Evolutionary conservation across 1,139 yeast genomes (phyloP), one percentile per base, ranked within the genome.

Genomic region (Taiozyma sp.): DNA sequence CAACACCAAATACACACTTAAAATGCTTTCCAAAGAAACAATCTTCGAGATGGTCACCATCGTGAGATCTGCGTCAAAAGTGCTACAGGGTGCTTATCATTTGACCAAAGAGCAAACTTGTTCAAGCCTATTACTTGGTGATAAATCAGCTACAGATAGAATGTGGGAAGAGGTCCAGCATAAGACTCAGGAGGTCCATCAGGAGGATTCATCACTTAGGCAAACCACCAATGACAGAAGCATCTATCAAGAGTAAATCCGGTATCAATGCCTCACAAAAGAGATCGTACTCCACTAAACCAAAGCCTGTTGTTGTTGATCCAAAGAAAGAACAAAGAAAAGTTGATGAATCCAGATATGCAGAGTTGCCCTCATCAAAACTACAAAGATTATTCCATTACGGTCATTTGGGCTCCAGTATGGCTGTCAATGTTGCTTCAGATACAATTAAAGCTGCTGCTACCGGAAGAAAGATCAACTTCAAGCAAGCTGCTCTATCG

Each of bases 351-450:
- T 52, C 55, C 16, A 48, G 63, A 42, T 57, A 53, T 34, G 60
- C 93, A 4, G 79, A 82, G 50, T 95, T 93, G 19, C 99, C 99
- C 4, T 77, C 95, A 23, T 80, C 96, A 1, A 79, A 97, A 62
- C 70, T 93, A 38, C 90, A 92, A 19, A 77, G 99, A 55, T 76
- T 93, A 48, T 89, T 91, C 66, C 99, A 93, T 68, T 93, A 92
- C 66, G 98, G 99, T 7, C 75, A 90, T 3, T 73, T 93, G 45
- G 99, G 98, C 1, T 96, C 98, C 0, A 91, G 95, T 1, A 83
- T 93, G 65, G 96, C 97, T 1, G 60, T 89, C 27, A 93, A 96
- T 39, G 95, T 90, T 39, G 83, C 96, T 2, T 74, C 83, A 29
- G 96, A 91, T 60, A 87, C 96, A 2, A 67, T 92, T 48, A 79